Evolutionary conservation across 2,329 filamentous ascomycete species (phyloP), one percentile per base, ranked within the genome.

Genomic region (Rhynchosporium graminicola): DNA sequence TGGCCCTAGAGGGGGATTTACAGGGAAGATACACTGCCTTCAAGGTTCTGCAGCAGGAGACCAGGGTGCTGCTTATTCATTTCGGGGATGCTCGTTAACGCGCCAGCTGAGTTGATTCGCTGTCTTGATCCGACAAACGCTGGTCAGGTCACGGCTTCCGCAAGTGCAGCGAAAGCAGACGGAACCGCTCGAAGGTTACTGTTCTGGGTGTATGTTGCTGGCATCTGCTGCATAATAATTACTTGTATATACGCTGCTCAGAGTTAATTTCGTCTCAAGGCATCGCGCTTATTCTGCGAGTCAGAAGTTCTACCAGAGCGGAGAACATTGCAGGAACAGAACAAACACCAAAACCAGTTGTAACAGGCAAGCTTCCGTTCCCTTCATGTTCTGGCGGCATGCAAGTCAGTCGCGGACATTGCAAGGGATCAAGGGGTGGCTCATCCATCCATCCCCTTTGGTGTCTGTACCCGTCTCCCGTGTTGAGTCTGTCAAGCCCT

Each of bases 251-350:
- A 58, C 59, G 20, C 50, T 55, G 9, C 38, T 26, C n/a, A 45
- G 20, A 13, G 38, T 60, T 55, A 42, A 47, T 50, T 42, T 48
- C 59, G 48, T 60, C 58, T 36, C 33, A 6, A 36, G 45, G 10
- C 40, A 31, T 54, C 58, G 58, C 58, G 58, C 58, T 60, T 60
- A 54, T 54, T n/a, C 58, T 54, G 48, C 58, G 15, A 60, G 58
- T 60, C 26, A 60, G 48, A 54, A 26, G 48, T 52, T 40, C 31
- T 33, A 42, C 48, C 48, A 60, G 40, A 38, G 58, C 40, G 31
- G 26, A 40, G 38, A 7, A 31, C 10, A 45, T n/a, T 28, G 15
- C 38, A 36, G 54, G 40, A 42, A 42, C 36, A 54, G 20, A 42
- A 42, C 20, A 54, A 46, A 46, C 20, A 46, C 43, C 36, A 54